A percentile compares a stretch with the other conserved stretches of the same genome.
Evolutionary conservation across 2,329 filamentous ascomycete genomes (phyloP).

Genomic region (Claviceps spartinae): DNA sequence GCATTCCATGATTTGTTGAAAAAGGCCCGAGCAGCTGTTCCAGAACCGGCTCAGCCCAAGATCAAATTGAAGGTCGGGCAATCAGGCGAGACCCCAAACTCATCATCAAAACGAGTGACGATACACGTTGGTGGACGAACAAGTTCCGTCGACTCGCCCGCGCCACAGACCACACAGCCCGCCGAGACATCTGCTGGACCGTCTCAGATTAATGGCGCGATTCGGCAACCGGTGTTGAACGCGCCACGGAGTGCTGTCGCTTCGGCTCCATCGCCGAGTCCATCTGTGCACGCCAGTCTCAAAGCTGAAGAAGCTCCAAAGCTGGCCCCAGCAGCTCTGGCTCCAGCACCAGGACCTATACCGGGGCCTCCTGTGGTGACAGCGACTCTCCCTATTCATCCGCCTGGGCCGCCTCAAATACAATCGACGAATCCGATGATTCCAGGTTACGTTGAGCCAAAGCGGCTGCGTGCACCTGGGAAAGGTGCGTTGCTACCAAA

Average conservation of each 20-base stretch:
- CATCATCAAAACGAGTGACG: conserved; percentile 50
- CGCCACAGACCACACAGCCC: conserved; percentile 22
- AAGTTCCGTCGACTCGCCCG: conserved; percentile 39
- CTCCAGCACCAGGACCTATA: conserved; percentile 9
- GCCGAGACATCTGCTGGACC: conserved; percentile 12
- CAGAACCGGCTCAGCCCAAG: conserved; percentile 60
- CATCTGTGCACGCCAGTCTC: conserved; percentile 22
- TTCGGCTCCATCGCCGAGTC: conserved; percentile 30
- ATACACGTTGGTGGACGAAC: conserved; percentile 53
- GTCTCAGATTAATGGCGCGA: conserved; percentile 12
- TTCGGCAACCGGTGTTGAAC: conserved; percentile 16
- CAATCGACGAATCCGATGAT: conserved; percentile 14
- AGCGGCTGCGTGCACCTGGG: conserved; percentile 24
- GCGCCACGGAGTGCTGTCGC: conserved; percentile 27
- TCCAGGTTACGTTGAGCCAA: conserved; percentile 22
- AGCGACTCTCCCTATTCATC: conserved; percentile 7
- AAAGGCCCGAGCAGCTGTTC: conserved; percentile 57
- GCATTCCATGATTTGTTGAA: conserved; percentile 55
- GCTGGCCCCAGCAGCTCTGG: conserved; percentile 14
- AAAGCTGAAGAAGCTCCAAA: conserved; percentile 22
- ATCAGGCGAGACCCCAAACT: conserved; percentile 26
- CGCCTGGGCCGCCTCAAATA: conserved; percentile 12
- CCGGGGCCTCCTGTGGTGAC: conserved; percentile 4
- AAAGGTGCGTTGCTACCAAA: conserved; percentile 23
- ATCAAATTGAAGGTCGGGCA: conserved; percentile 65